phyloP scores from a whole-genome alignment of 768 basidiomycete species.

The Leccinum aurantiacum region DNA sequence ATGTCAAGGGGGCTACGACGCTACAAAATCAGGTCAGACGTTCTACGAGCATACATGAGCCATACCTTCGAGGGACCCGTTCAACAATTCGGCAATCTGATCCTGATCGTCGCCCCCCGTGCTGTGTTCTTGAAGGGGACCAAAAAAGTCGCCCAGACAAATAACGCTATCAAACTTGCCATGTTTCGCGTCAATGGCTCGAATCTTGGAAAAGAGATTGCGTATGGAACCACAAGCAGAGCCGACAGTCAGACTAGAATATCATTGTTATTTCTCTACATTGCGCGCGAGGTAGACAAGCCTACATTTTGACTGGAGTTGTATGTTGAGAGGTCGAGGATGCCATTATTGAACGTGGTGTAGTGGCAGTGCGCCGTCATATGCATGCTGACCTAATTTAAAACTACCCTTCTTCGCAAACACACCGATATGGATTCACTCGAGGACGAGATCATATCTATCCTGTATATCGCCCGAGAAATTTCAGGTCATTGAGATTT shows the following conservation, averaged over 20 bases:
- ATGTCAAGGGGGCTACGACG: slow-evolving; percentile 76
- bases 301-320: slow-evolving; percentile 35
- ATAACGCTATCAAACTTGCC: slow-evolving; percentile 88
- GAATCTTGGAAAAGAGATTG: slow-evolving; percentile 79
- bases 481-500: slow-evolving; percentile 65
- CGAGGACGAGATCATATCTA: slow-evolving; percentile 84
- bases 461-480: slow-evolving; percentile 88
- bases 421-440: slow-evolving; percentile 47
- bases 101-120: slow-evolving; percentile 40
- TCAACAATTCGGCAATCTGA: slow-evolving; percentile 59
- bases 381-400: slow-evolving; percentile 26
- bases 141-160: slow-evolving; percentile 86
- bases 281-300: background rate
- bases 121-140: slow-evolving; percentile 41
- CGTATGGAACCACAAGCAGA: slow-evolving; percentile 73
- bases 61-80: slow-evolving; percentile 67
- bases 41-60: background rate
- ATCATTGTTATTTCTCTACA: slow-evolving; percentile 6
- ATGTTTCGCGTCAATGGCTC: slow-evolving; percentile 84
- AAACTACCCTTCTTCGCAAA: slow-evolving; percentile 4
- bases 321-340: slow-evolving; percentile 16
- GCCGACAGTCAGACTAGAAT: slow-evolving; percentile 69
- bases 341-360: slow-evolving; percentile 16
- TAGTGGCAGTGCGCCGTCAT: background rate
- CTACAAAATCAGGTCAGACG: slow-evolving; percentile 14